These are phyloP conservation scores for Collybia nuda DNA, from an alignment of 768 basidiomycete genomes.

Conservation along the genomic window DNA sequence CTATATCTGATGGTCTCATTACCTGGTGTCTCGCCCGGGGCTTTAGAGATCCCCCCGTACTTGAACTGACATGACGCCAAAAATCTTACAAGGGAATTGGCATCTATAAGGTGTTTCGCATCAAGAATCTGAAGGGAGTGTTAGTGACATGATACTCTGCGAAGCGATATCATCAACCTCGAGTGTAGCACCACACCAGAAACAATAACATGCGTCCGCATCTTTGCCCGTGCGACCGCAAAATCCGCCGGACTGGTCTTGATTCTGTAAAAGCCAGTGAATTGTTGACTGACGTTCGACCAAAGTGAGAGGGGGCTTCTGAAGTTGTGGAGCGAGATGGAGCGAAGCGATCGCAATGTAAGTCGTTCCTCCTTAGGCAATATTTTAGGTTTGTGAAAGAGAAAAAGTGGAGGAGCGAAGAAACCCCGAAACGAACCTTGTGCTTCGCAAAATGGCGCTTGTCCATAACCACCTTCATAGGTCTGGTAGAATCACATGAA, in stretches of 20 bases:
- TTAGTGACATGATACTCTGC: background rate
- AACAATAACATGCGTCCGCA: constrained; percentile 93
- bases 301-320: constrained; percentile 25
- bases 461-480: constrained; percentile 92
- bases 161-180: constrained; percentile 44
- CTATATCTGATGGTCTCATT: constrained; percentile 7
- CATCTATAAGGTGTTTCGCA: constrained; percentile 55
- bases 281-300: constrained; percentile 54
- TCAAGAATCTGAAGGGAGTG: constrained; percentile 62
- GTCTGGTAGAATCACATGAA: constrained; percentile 45
- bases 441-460: constrained; percentile 78
- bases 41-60: constrained; percentile 87
- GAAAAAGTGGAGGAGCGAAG: background rate
- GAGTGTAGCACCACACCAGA: constrained; percentile 89
- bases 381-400: background rate
- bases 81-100: constrained; percentile 56
- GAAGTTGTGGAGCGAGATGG: constrained; percentile 40
- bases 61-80: constrained; percentile 80
- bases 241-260: constrained; percentile 74
- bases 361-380: constrained; percentile 80
- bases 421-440: constrained; percentile 52
- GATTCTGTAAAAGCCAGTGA: constrained; percentile 78
- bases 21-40: constrained; percentile 81
- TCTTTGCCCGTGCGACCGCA: constrained; percentile 86
- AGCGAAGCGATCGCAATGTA: constrained; percentile 88